Conservation (phyloP, 140 eudicot species). For the Stevia rebaudiana region DNA sequence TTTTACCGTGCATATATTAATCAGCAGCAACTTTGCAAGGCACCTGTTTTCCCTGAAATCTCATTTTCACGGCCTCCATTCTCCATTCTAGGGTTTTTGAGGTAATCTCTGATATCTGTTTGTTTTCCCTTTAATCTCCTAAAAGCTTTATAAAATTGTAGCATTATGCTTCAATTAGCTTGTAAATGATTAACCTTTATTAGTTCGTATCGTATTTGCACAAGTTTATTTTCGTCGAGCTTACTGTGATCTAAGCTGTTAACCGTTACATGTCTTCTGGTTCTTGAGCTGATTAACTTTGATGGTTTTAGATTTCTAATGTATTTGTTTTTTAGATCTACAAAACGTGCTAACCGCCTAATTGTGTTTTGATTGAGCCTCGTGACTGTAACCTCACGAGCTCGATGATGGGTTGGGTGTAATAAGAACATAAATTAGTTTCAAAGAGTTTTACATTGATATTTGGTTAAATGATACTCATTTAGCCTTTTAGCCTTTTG, state of each 20-base stretch:
- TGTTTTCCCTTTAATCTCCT: not conserved
- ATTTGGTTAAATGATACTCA: not conserved
- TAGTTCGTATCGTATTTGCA: not conserved
- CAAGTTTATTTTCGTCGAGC: not conserved
- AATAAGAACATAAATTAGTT: not conserved
- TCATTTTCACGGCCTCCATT: conserved; percentile 21
- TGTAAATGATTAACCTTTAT: conserved; percentile 15
- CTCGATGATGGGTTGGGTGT: not conserved
- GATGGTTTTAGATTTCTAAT: not conserved
- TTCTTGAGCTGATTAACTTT: not conserved
- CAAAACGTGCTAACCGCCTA: not conserved
- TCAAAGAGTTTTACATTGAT: conserved; percentile 7
- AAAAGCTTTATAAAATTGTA: not conserved
- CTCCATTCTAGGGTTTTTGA: conserved; percentile 30
- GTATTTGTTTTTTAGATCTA: conserved; percentile 7
- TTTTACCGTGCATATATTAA: not conserved
- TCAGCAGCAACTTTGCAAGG: not conserved
- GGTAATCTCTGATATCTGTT: conserved; percentile 12
- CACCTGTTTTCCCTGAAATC: not conserved
- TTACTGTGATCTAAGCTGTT: not conserved
- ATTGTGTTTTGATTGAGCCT: not conserved
- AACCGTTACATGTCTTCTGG: not conserved
- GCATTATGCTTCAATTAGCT: not conserved
- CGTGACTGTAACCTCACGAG: not conserved
- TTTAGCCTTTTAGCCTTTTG: too few species aligned